phyloP scores from a whole-genome alignment of 371 early-diverging fungal genomes.

The Mortierella sp. region DNA sequence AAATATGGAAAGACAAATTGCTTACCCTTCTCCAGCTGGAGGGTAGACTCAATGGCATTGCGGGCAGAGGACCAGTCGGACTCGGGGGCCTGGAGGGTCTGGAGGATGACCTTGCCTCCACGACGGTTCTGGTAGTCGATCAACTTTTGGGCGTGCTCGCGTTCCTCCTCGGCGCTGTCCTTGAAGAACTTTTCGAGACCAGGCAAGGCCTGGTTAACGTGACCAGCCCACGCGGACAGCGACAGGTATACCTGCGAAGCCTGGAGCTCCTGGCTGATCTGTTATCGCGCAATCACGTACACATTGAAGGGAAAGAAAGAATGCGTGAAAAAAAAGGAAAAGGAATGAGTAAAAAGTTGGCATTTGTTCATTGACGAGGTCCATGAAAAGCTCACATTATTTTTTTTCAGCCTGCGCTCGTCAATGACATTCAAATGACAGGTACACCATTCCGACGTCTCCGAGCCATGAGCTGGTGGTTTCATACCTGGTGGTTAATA shows the following conservation, averaged over 20 bases:
- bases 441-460: not conserved
- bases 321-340: not conserved
- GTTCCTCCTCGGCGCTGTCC: constrained; percentile 70
- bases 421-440: not conserved
- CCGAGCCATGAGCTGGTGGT: not conserved
- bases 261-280: constrained; percentile 76
- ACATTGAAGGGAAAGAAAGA: not conserved
- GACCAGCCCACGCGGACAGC: constrained; percentile 74
- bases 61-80: constrained; percentile 75
- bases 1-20: not conserved
- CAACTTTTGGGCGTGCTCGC: constrained; percentile 71
- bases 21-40: constrained; percentile 77
- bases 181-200: constrained; percentile 77
- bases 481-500: constrained; percentile 70
- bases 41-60: constrained; percentile 75
- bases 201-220: constrained; percentile 71
- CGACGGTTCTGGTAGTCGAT: constrained; percentile 74
- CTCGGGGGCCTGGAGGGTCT: constrained; percentile 56
- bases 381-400: not conserved
- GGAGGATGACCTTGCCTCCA: constrained; percentile 68
- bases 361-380: not conserved
- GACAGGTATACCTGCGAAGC: constrained; percentile 77
- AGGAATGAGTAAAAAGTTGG: not conserved
- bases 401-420: constrained; percentile 1
- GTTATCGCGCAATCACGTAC: not conserved